Evolutionary conservation across 2,329 filamentous ascomycete genomes (phyloP).

Genomic region (Lachnellula occidentalis): DNA sequence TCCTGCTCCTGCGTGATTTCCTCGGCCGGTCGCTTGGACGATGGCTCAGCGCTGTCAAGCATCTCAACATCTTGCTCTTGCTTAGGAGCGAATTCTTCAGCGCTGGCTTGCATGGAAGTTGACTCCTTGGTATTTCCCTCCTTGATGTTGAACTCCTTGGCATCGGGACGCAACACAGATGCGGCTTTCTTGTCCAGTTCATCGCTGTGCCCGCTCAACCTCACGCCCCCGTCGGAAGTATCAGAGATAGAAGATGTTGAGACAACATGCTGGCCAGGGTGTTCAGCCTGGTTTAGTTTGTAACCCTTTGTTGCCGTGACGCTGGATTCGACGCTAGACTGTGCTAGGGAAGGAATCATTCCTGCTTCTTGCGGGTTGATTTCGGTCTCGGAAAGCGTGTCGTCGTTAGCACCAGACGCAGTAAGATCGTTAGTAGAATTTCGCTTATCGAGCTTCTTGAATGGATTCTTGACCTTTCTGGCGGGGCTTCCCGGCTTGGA

Average conservation of each 20-base stretch:
- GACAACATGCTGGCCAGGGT: not conserved
- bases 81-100: not conserved
- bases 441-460: not conserved
- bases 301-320: no score
- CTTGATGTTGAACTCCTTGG: not conserved
- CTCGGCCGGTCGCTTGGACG: not conserved
- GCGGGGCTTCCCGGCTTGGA: not conserved
- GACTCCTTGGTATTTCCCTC: not conserved
- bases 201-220: not conserved
- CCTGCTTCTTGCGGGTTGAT: not conserved
- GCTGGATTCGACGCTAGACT: no score
- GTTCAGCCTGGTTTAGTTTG: no score
- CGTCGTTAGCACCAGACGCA: not conserved
- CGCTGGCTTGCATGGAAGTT: not conserved
- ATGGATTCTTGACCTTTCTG: not conserved
- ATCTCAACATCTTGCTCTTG: not conserved
- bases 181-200: not conserved
- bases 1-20: slow-evolving; percentile 1
- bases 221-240: not conserved
- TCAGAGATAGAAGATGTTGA: not conserved
- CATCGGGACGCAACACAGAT: not conserved
- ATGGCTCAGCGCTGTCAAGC: not conserved
- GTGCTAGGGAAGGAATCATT: no score
- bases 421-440: not conserved
- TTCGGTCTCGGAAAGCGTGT: not conserved